Conservation (phyloP, 75 land plant genomes). For the Cupressus sempervirens region DNA sequence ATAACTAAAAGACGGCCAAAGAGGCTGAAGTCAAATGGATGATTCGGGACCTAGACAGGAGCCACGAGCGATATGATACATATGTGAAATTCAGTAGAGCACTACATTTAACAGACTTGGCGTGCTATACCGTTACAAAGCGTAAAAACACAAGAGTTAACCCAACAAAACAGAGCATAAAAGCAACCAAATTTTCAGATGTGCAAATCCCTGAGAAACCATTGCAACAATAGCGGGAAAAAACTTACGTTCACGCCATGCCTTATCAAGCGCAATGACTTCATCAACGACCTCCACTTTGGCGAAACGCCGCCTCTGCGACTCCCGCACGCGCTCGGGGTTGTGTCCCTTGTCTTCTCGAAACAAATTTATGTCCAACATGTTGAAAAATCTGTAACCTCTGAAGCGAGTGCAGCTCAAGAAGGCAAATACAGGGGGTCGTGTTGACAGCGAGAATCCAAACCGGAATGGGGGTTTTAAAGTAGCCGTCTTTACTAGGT, state of each 20-base stretch:
- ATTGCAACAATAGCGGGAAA: too few relatives aligned
- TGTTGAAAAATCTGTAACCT: conserved; percentile 3
- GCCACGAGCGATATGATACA: background rate
- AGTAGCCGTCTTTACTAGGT: background rate
- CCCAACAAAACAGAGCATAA: too few relatives aligned
- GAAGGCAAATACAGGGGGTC: background rate
- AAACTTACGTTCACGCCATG: conserved; percentile 71
- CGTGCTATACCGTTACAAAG: background rate
- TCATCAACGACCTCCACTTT: conserved; percentile 70
- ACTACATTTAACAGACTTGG: background rate
- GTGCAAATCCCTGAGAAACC: too few relatives aligned
- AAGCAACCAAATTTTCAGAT: too few relatives aligned
- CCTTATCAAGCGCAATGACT: conserved; percentile 66
- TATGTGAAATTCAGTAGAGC: background rate
- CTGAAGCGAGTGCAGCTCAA: background rate
- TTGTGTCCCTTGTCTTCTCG: conserved; percentile 75
- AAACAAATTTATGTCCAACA: conserved; percentile 90
- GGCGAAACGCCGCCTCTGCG: conserved; percentile 77
- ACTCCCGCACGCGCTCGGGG: conserved; percentile 85
- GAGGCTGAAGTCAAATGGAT: too few relatives aligned
- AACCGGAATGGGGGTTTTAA: background rate
- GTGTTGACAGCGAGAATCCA: background rate
- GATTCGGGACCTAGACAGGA: too few relatives aligned
- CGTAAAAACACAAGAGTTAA: too few relatives aligned
- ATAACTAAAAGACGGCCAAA: too few relatives aligned